Percentiles rank a stretch among this genome's conserved stretches.
These are phyloP conservation scores for Ophiocordyceps camponoti-floridani DNA, from an alignment of 2,329 filamentous ascomycete genomes.

Conservation along the genomic window DNA sequence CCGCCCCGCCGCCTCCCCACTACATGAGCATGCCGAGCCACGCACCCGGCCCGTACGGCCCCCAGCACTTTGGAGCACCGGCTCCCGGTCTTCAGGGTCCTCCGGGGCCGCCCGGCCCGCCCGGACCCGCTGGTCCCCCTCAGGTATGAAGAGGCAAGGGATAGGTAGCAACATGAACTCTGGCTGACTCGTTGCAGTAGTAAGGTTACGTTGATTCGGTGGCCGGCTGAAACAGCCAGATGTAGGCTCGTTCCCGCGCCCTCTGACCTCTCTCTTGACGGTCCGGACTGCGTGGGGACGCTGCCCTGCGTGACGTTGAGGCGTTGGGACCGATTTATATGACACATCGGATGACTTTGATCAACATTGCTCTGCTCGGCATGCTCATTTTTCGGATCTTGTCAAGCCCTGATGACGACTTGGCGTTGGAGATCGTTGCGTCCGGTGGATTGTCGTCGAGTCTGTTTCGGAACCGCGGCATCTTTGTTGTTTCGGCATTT, in stretches of 20 bases:
- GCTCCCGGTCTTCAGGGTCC: slow-evolving; percentile 19
- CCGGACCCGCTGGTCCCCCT: slow-evolving; percentile 17
- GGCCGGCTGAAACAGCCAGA: slow-evolving; percentile 1
- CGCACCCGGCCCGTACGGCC: slow-evolving; percentile 23
- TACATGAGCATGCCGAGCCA: slow-evolving; percentile 31
- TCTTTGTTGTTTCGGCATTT: slow-evolving; percentile 1
- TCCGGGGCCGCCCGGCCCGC: slow-evolving; percentile 18
- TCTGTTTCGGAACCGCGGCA: slow-evolving; percentile 12
- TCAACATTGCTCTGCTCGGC: slow-evolving; percentile 13
- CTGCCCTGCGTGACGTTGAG: slow-evolving; percentile 9
- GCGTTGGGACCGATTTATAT: slow-evolving; percentile 13
- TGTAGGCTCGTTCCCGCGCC: slow-evolving; percentile 6
- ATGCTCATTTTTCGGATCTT: slow-evolving; percentile 12
- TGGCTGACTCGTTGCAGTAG: too few species aligned
- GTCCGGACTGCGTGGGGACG: slow-evolving; percentile 4
- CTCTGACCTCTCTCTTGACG: too few species aligned
- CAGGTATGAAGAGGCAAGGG: slow-evolving; percentile 20
- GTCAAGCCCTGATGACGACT: slow-evolving; percentile 17
- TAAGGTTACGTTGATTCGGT: not conserved
- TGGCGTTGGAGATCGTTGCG: slow-evolving; percentile 22
- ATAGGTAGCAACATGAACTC: too few species aligned
- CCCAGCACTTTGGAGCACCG: slow-evolving; percentile 15
- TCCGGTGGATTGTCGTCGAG: slow-evolving; percentile 18
- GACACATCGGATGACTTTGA: slow-evolving; percentile 6
- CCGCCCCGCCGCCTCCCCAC: slow-evolving; percentile 53